Base-by-base conservation (phyloP, 2,329 filamentous ascomycete species). In the Eutypa lata region DNA sequence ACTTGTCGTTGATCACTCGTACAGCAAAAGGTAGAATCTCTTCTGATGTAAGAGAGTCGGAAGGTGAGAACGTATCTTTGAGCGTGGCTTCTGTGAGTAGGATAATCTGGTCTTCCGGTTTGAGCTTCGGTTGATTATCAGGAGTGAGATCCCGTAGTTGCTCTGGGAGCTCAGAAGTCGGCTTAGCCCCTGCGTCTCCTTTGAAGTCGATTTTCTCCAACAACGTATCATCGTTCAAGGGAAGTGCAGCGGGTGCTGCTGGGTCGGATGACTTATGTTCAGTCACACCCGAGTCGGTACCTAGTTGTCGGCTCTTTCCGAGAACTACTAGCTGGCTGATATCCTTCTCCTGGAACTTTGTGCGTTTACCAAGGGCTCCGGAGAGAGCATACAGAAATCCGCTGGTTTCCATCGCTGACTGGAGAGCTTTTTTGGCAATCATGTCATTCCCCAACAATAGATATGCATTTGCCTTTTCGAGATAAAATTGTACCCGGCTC, bases 1-100 rank as follows among this genome's bases (percentile, higher is more conserved):
- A 89, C 61, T 93, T 92, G 55, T 94, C 91, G 8, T 89, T 83
- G 1, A 99, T 79, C 0, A 97, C 94, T 40, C 94, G 84, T 2
- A 87, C 88, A 1, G 94, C 94, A 67, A 93, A 99, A 0, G 94
- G 94, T 1, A 96, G 73, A 4, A 96, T 93, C 67, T 97, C 91
- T 71, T 97, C 92, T n/a, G 91, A 82, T 0, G 92, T 97, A 1
- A 99, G 76, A 0, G 89, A 87, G 67, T 97, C 88, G 1, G 85
- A 79, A 0, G 94, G 91, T 0, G 91, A 88, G 57, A 86, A 88
- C 0, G 90, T 91, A 65, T 97, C 96, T 56, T 89, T 95, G 54
- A 97, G 84, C 0, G 91, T 96, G 1, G 84, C 84, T 50, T 95
- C 93, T 0, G 91, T 91, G 1, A 99, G 81, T 8, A 99, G 78